Evolutionary conservation across 1,139 yeast species (phyloP).

Genomic region (Magnusiomyces sp.): DNA sequence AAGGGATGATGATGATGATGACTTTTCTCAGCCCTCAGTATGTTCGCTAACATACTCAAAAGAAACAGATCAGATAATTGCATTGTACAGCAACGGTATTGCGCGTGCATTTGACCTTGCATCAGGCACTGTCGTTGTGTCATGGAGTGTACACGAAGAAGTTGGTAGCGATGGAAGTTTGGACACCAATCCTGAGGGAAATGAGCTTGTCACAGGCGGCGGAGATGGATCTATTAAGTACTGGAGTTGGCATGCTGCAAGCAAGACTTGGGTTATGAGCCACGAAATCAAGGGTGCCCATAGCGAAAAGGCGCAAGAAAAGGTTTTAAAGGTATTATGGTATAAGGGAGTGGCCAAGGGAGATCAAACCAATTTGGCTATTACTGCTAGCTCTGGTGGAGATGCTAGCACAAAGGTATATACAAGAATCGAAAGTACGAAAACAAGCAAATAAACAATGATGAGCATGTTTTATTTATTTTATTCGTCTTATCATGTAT

Average conservation of each 20-base stretch:
- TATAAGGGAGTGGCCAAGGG: neutral
- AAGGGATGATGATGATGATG: neutral
- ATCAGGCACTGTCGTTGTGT: conserved; percentile 19
- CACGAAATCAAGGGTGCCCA: neutral
- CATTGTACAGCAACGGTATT: conserved; percentile 18
- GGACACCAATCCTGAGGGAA: conserved; percentile 17
- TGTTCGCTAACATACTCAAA: conserved; percentile 5
- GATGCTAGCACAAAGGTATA: neutral
- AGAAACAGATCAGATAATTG: conserved; percentile 6
- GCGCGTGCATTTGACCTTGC: conserved; percentile 17
- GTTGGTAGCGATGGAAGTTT: no score
- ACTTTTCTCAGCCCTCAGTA: neutral
- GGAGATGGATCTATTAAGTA: conserved; percentile 25
- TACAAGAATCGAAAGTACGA: neutral
- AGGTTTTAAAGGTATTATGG: conserved; percentile 1
- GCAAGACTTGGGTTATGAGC: neutral
- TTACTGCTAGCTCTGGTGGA: conserved; percentile 3
- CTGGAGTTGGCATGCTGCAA: conserved; percentile 24
- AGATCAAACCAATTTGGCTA: neutral
- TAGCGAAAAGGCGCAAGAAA: conserved; percentile 4
- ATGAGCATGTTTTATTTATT: neutral
- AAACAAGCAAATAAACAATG: neutral
- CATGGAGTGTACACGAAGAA: conserved; percentile 23
- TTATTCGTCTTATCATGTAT: neutral
- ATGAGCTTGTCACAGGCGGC: conserved; percentile 23